Evolutionary conservation across 2,329 filamentous ascomycete genomes (phyloP), one percentile per base, ranked within the genome.

Genomic region (Calonectria pseudoreteaudii): DNA sequence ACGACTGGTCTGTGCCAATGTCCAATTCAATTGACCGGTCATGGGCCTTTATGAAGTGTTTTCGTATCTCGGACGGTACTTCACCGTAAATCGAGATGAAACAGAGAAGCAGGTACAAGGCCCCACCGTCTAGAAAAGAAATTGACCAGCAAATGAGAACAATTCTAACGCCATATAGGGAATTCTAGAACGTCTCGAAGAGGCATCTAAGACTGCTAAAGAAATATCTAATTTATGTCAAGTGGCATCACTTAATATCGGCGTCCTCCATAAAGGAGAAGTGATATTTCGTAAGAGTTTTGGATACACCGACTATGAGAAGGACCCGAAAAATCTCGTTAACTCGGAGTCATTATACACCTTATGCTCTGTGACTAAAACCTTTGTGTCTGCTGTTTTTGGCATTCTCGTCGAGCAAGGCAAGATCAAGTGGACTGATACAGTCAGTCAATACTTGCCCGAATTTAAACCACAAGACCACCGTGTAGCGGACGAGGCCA

Each of bases 361-460:
- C n/a, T 20, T 65, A 7, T 65, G 60, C 26, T 65, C 60, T n/a
- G 41, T 65, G 20, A 31, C 60, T 16, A 65, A 65, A 65, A 65
- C 60, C 3, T 65, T 65, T 23, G 60, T 65, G 38, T 65, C 60
- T 26, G 18, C n/a, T 65, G 60, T 41, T 23, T 65, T 65, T 65
- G 60, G 60, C 3, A 65, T 65, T 49, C 41, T 65, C 9, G 60
- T 65, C 18, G 60, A 65, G 16, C 26, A 65, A 34, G 60, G 60
- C 60, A 47, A 47, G 28, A 34, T 65, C 34, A 18, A 28, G 18
- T 65, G 60, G 60, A 65, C 60, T 6, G 60, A 65, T 47, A 65
- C 13, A 34, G 28, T 65, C 16, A 65, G 38, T 20, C 38, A 65
- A 30, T n/a, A 65, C 41, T 34, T 65, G 41, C 60, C 60, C 7